Percentiles rank a stretch among this genome's conserved stretches.
Evolutionary conservation across 1,139 yeast genomes (phyloP).

Genomic region (Taiozyma sp.): DNA sequence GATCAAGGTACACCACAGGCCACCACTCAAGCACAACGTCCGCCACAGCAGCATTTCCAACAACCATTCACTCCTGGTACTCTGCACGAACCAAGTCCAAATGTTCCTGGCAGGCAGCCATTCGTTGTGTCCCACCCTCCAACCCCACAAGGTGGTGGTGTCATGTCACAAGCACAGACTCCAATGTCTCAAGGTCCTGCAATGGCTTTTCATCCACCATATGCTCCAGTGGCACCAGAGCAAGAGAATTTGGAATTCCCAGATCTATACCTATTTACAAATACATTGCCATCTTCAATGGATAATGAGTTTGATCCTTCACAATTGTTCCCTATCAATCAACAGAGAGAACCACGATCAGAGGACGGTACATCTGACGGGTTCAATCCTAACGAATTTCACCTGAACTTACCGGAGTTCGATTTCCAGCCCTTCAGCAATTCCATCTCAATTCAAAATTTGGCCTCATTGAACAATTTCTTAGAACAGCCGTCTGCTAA

Average conservation of each 20-base stretch:
- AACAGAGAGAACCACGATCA: constrained; percentile 1
- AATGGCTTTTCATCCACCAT: not conserved
- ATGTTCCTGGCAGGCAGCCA: not conserved
- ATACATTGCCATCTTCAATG: constrained; percentile 16
- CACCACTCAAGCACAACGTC: not conserved
- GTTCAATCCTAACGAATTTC: constrained; percentile 16
- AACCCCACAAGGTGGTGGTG: not conserved
- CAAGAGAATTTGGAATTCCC: constrained; percentile 20
- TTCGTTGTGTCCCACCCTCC: not conserved
- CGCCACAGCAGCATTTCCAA: not conserved
- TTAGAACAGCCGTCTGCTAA: constrained; percentile 5
- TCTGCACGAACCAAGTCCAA: not conserved
- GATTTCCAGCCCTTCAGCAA: constrained; percentile 20
- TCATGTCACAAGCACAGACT: not conserved
- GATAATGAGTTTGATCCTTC: constrained; percentile 21
- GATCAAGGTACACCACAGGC: not conserved
- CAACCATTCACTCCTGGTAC: not conserved
- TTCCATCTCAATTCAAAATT: constrained; percentile 17
- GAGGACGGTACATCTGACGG: constrained; percentile 9
- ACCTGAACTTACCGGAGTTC: constrained; percentile 21
- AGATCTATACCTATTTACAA: constrained; percentile 22
- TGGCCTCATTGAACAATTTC: constrained; percentile 18
- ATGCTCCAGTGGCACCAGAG: not conserved
- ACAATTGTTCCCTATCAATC: constrained; percentile 18
- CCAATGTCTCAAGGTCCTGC: not conserved